Percentiles rank a stretch among this genome's conserved stretches.
Conservation (phyloP, 345 rosid species). For the Eucalyptus guilfoylei region DNA sequence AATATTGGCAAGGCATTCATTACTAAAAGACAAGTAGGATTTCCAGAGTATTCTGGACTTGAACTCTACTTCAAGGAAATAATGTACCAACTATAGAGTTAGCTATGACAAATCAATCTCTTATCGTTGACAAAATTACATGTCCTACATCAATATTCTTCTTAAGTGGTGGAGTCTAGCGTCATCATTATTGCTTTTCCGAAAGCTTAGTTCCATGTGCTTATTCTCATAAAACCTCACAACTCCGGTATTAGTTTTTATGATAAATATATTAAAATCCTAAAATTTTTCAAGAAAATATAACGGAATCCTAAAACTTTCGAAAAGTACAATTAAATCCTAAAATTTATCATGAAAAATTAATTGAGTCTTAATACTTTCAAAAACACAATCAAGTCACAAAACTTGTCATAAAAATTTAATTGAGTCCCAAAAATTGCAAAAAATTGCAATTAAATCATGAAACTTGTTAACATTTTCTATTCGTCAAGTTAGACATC, state of each 20-base stretch:
- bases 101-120: background rate
- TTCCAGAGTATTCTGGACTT: background rate
- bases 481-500: background rate
- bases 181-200: background rate
- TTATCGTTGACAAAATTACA: background rate
- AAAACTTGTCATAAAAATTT: no score
- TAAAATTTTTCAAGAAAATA: no score
- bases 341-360: no score
- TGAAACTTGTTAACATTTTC: no score
- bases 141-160: background rate
- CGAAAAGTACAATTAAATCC: no score
- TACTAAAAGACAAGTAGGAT: background rate
- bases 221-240: background rate
- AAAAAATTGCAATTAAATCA: no score
- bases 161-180: background rate
- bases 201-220: background rate
- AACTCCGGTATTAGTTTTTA: background rate
- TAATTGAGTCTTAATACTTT: no score
- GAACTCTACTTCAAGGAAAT: background rate
- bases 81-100: background rate
- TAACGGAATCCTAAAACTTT: no score
- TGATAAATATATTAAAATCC: no score
- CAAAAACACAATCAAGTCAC: no score
- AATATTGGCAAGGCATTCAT: background rate
- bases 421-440: fast-evolving